A percentile compares a stretch with the other conserved stretches of the same genome.
Conservation (phyloP, 1,284 basidiomycete species). For the Clitocybe nebularis region DNA sequence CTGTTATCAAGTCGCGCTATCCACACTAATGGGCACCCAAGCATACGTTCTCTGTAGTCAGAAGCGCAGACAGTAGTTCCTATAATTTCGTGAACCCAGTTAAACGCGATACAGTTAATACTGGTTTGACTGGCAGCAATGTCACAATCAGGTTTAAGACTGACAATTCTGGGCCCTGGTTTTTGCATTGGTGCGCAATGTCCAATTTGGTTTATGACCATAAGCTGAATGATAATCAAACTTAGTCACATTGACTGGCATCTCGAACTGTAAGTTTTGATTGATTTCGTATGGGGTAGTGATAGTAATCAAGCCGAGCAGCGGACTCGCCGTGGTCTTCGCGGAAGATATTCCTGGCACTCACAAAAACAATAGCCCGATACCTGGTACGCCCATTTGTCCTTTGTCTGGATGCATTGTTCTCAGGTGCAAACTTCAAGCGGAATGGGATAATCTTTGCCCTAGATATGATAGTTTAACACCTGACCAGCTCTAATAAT, state of each 20-base stretch:
- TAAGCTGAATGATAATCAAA: background rate
- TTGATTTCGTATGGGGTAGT: background rate
- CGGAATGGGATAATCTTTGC: background rate
- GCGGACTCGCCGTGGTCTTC: background rate
- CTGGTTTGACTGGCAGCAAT: slow-evolving; percentile 16
- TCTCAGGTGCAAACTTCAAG: background rate
- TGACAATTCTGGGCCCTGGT: slow-evolving; percentile 31
- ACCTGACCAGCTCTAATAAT: background rate
- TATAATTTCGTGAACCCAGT: slow-evolving; percentile 24
- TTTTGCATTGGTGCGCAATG: slow-evolving; percentile 30
- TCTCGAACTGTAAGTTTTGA: slow-evolving; percentile 18
- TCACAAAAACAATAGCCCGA: background rate
- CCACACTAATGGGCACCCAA: background rate
- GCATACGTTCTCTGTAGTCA: slow-evolving; percentile 22
- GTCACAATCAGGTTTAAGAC: slow-evolving; percentile 21
- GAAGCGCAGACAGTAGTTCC: slow-evolving; percentile 19
- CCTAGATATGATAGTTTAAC: background rate
- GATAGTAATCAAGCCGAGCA: background rate
- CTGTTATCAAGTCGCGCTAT: background rate
- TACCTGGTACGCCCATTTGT: background rate
- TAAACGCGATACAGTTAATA: slow-evolving; percentile 18
- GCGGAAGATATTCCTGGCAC: background rate
- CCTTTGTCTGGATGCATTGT: background rate
- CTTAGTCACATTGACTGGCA: slow-evolving; percentile 21
- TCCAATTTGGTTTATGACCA: background rate